phyloP scores from a whole-genome alignment of 2,329 filamentous ascomycete genomes.

The Bipolaris victoriae region DNA sequence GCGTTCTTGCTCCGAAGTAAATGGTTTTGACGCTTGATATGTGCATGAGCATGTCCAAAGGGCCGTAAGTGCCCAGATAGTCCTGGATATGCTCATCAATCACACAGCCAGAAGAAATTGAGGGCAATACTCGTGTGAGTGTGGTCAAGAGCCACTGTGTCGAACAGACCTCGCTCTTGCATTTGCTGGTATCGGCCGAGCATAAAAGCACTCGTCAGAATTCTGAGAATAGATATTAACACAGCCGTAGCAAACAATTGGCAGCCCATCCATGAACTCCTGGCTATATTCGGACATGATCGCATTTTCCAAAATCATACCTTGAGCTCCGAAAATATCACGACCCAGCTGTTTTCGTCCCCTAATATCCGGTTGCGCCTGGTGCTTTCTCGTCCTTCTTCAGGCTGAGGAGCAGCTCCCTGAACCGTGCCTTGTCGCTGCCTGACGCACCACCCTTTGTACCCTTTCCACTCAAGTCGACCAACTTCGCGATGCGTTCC shows the following conservation, averaged over 20 bases:
- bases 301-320: slow-evolving; percentile 21
- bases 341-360: slow-evolving; percentile 12
- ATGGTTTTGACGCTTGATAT: neutral
- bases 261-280: slow-evolving; percentile 34
- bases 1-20: neutral
- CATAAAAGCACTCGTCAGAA: neutral
- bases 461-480: slow-evolving; percentile 96
- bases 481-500: slow-evolving; percentile 96
- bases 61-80: neutral
- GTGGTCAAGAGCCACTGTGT: neutral
- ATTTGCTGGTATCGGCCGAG: neutral
- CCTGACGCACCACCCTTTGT: slow-evolving; percentile 83
- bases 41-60: neutral
- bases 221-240: slow-evolving; percentile 26
- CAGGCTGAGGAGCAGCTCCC: slow-evolving; percentile 84
- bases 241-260: slow-evolving; percentile 29
- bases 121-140: neutral
- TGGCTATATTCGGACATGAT: slow-evolving; percentile 19
- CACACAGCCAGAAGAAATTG: neutral
- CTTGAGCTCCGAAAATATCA: slow-evolving; percentile 16
- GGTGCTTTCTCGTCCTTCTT: slow-evolving; percentile 92
- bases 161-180: neutral
- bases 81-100: neutral
- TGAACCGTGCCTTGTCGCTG: slow-evolving; percentile 94
- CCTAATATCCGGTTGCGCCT: slow-evolving; percentile 58